Percentiles rank a stretch among this genome's conserved stretches.
Conservation (phyloP, 495 filamentous ascomycete genomes). For the Parmelia sp. region DNA sequence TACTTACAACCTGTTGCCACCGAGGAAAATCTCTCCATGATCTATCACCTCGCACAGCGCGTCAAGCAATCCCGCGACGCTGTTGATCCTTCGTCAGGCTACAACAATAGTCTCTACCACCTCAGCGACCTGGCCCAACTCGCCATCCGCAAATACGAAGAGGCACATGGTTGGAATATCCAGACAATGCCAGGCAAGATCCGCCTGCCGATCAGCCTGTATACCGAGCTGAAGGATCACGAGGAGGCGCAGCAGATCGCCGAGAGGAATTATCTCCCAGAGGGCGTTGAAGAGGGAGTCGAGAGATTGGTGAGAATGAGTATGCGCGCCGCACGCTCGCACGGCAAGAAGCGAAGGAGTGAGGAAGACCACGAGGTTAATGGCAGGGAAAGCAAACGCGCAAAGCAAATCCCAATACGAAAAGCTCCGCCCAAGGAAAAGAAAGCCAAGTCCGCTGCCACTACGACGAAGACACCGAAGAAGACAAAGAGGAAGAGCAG, state of each 20-base stretch:
- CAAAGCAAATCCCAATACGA: slow-evolving; percentile 35
- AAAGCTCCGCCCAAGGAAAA: slow-evolving; percentile 39
- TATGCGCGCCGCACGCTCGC: slow-evolving; percentile 36
- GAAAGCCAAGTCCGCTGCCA: slow-evolving; percentile 28
- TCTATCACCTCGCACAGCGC: slow-evolving; percentile 87
- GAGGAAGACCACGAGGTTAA: slow-evolving; percentile 34
- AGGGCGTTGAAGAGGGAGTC: slow-evolving; percentile 70
- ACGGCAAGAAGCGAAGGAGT: slow-evolving; percentile 45
- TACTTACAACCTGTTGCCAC: slow-evolving; percentile 79
- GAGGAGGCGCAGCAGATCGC: slow-evolving; percentile 75
- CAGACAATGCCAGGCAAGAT: slow-evolving; percentile 78
- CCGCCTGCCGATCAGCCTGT: slow-evolving; percentile 70
- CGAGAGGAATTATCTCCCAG: slow-evolving; percentile 72
- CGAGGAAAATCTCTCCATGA: slow-evolving; percentile 76
- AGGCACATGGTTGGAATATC: slow-evolving; percentile 52
- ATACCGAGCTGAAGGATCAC: slow-evolving; percentile 65
- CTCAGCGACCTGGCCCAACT: slow-evolving; percentile 84
- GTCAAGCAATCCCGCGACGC: slow-evolving; percentile 86
- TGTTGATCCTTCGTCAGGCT: slow-evolving; percentile 43
- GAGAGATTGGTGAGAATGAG: slow-evolving; percentile 55
- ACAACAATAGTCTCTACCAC: slow-evolving; percentile 60
- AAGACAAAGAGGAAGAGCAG: slow-evolving; percentile 38
- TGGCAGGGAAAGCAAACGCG: slow-evolving; percentile 39
- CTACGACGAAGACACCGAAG: slow-evolving; percentile 29
- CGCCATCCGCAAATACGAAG: slow-evolving; percentile 74